Conservation (phyloP, 768 basidiomycete species). For the Leccinum olivaceopallidum region DNA sequence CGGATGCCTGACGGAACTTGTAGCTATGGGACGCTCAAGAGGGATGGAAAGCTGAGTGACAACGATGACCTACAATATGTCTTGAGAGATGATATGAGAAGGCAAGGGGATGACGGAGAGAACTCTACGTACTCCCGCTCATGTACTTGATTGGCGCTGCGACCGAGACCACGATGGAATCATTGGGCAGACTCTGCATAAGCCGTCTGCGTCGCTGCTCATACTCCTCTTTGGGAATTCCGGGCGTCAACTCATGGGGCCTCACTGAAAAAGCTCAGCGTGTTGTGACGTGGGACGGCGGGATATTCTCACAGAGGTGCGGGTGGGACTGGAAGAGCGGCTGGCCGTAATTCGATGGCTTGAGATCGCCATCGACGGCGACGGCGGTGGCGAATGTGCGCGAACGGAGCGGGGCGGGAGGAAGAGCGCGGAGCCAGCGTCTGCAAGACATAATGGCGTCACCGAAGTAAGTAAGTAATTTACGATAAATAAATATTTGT, state of each 20-base stretch:
- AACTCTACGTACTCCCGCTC: conserved; percentile 63
- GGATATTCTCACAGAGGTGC: conserved; percentile 58
- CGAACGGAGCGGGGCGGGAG: conserved; percentile 2
- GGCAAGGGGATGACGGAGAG: conserved; percentile 9
- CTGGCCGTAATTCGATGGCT: conserved; percentile 81
- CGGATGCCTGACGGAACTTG: conserved; percentile 90
- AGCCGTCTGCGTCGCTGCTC: conserved; percentile 65
- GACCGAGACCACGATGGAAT: conserved; percentile 72
- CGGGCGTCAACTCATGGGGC: conserved; percentile 75
- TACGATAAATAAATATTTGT: not conserved
- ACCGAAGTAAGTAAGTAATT: not conserved
- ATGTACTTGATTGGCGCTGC: conserved; percentile 86
- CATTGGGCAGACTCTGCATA: conserved; percentile 73
- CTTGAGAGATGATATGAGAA: conserved; percentile 30
- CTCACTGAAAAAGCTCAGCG: conserved; percentile 40
- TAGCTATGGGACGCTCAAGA: conserved; percentile 55
- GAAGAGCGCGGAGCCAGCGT: not conserved
- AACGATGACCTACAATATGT: conserved; percentile 70
- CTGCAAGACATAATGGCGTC: not conserved
- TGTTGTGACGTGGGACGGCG: conserved; percentile 1
- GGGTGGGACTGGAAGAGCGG: conserved; percentile 78
- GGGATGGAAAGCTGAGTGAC: conserved; percentile 5
- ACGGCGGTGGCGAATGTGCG: conserved; percentile 38
- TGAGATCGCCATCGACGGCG: conserved; percentile 34
- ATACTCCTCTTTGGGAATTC: conserved; percentile 78